These are phyloP conservation scores for Pisolithus albus DNA, from an alignment of 768 basidiomycete genomes.

Conservation along the genomic window DNA sequence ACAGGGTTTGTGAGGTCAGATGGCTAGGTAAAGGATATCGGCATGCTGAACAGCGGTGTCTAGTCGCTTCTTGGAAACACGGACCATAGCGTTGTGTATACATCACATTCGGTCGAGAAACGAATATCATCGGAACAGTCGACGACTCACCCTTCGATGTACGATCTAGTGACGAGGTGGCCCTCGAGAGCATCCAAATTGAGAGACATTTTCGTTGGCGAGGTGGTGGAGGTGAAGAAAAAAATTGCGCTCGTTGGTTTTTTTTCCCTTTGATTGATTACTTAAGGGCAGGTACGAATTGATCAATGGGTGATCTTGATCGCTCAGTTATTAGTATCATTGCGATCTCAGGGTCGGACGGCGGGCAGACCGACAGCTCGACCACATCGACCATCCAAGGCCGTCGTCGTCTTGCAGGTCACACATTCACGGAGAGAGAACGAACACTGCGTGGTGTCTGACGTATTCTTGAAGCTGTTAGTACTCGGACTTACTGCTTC, in stretches of 20 bases:
- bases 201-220: constrained; percentile 47
- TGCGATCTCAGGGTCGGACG: too few species aligned
- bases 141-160: constrained; percentile 79
- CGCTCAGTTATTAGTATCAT: too few species aligned
- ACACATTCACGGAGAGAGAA: too few species aligned
- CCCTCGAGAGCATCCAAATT: constrained; percentile 71
- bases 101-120: constrained; percentile 43
- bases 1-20: constrained; percentile 47
- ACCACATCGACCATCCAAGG: too few species aligned
- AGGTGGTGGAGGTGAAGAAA: constrained; percentile 16
- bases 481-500: too few species aligned
- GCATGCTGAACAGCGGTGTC: constrained; percentile 81
- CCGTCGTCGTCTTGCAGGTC: too few species aligned
- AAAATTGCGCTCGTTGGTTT: constrained; percentile 15
- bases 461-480: too few species aligned
- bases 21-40: constrained; percentile 64
- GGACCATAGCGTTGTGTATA: constrained; percentile 77
- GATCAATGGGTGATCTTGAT: not conserved
- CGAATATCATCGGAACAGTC: constrained; percentile 3
- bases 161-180: constrained; percentile 82
- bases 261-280: not conserved
- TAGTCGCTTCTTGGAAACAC: constrained; percentile 95
- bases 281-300: not conserved
- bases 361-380: too few species aligned
- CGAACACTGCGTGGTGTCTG: too few species aligned